Conservation (phyloP, 495 filamentous ascomycete genomes). For the Daldinia loculata region DNA sequence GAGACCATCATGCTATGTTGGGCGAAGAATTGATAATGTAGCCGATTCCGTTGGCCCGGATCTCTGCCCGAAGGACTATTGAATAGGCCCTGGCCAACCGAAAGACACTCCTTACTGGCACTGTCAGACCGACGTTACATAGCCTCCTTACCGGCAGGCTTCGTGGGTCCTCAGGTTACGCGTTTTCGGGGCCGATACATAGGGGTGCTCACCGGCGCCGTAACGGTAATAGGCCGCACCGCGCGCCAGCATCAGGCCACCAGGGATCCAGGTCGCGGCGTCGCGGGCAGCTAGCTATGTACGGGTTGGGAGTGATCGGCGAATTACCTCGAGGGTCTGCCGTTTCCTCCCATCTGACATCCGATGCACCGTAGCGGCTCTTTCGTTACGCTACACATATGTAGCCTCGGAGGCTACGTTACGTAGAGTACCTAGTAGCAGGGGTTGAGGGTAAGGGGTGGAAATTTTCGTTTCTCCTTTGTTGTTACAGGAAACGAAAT, state of each 20-base stretch:
- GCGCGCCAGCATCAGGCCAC: slow-evolving; percentile 11
- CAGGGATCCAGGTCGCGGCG: slow-evolving; percentile 28
- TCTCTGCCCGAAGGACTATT: not conserved
- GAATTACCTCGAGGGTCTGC: not conserved
- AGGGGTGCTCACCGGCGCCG: slow-evolving; percentile 27
- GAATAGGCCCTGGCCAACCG: slow-evolving; percentile 4
- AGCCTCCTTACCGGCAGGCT: slow-evolving; percentile 18
- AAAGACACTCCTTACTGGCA: slow-evolving; percentile 1
- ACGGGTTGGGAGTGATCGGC: not conserved
- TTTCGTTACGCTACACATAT: not conserved
- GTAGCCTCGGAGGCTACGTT: slow-evolving; percentile 1
- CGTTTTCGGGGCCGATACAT: slow-evolving; percentile 5
- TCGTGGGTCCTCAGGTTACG: slow-evolving; percentile 5
- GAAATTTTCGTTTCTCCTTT: not conserved
- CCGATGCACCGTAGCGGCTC: not conserved
- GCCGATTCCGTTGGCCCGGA: slow-evolving; percentile 1
- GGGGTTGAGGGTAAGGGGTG: not conserved
- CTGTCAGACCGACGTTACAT: slow-evolving; percentile 36
- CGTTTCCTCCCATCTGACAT: not conserved
- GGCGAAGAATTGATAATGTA: slow-evolving; percentile 4
- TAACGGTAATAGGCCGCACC: slow-evolving; percentile 22
- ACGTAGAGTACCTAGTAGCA: not conserved
- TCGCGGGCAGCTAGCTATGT: slow-evolving; percentile 15
- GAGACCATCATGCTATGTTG: not conserved
- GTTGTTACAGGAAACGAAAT: not conserved